A percentile compares a stretch with the other conserved stretches of the same genome.
phyloP scores from a whole-genome alignment of 371 early-diverging fungal genomes.

The Mortierella sp. region DNA sequence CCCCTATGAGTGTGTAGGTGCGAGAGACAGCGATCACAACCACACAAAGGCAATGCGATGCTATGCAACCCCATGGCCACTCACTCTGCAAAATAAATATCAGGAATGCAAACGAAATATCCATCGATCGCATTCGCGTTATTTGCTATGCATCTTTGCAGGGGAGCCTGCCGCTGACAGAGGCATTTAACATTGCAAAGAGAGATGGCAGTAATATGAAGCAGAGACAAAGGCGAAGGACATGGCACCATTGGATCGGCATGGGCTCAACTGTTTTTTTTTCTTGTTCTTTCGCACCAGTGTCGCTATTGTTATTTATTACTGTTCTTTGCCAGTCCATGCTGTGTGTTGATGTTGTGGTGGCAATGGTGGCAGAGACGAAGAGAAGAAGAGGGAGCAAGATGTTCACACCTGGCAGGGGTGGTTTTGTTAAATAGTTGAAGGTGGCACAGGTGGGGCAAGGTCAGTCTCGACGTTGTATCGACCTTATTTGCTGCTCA shows the following conservation, averaged over 20 bases:
- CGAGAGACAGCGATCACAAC: not conserved
- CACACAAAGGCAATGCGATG: not conserved
- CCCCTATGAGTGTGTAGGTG: too few species aligned
- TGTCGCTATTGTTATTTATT: not conserved
- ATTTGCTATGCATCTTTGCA: not conserved
- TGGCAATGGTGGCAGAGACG: not conserved
- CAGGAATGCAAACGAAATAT: not conserved
- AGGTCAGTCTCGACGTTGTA: not conserved
- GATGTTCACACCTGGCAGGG: not conserved
- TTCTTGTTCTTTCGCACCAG: not conserved
- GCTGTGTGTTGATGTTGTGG: not conserved
- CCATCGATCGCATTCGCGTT: not conserved
- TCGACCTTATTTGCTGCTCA: not conserved
- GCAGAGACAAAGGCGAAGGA: not conserved
- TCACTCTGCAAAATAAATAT: not conserved
- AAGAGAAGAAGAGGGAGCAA: not conserved
- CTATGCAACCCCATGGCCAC: not conserved
- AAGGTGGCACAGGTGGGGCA: conserved; percentile 3
- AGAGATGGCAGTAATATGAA: too few species aligned
- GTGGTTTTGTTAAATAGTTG: not conserved
- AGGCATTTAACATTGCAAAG: not conserved
- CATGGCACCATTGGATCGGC: not conserved
- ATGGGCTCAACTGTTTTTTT: not conserved
- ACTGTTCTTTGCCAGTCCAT: not conserved
- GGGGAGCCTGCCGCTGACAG: conserved; percentile 9